Percentiles rank a stretch among this genome's conserved stretches.
Evolutionary conservation across 306 rosid genomes (phyloP).

Genomic region (Corylus americana): DNA sequence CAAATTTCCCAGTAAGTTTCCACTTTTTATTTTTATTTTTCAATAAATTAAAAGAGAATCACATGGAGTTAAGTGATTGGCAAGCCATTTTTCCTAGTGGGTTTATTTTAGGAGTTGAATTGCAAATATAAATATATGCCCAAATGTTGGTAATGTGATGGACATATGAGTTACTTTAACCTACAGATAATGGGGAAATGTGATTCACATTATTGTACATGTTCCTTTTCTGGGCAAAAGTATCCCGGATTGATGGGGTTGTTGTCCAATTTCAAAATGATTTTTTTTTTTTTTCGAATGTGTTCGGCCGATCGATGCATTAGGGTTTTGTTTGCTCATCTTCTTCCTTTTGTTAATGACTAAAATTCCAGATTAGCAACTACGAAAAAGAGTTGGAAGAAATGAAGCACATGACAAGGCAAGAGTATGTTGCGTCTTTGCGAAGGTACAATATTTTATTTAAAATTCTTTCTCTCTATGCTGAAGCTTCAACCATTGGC

Average conservation of each 20-base stretch:
- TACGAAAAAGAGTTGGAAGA: slow-evolving; percentile 87
- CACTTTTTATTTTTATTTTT: background rate
- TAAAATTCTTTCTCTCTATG: background rate
- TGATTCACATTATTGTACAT: background rate
- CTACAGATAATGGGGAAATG: background rate
- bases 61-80: slow-evolving; percentile 8
- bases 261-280: slow-evolving; percentile 4
- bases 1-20: slow-evolving; percentile 79
- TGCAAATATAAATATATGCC: slow-evolving; percentile 7
- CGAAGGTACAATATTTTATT: slow-evolving; percentile 59
- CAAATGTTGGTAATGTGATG: slow-evolving; percentile 17
- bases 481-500: background rate
- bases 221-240: slow-evolving; percentile 9
- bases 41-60: background rate
- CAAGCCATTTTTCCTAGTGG: slow-evolving; percentile 2
- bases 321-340: background rate
- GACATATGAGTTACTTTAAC: slow-evolving; percentile 5
- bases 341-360: background rate
- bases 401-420: slow-evolving; percentile 95
- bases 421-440: slow-evolving; percentile 90
- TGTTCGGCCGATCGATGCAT: background rate
- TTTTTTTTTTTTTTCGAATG: background rate
- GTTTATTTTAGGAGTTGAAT: background rate
- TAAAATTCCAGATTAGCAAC: slow-evolving; percentile 60
- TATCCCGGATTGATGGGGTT: slow-evolving; percentile 21